Evolutionary conservation across 1,139 yeast genomes (phyloP).

Genomic region (Blastobotrys proliferans): DNA sequence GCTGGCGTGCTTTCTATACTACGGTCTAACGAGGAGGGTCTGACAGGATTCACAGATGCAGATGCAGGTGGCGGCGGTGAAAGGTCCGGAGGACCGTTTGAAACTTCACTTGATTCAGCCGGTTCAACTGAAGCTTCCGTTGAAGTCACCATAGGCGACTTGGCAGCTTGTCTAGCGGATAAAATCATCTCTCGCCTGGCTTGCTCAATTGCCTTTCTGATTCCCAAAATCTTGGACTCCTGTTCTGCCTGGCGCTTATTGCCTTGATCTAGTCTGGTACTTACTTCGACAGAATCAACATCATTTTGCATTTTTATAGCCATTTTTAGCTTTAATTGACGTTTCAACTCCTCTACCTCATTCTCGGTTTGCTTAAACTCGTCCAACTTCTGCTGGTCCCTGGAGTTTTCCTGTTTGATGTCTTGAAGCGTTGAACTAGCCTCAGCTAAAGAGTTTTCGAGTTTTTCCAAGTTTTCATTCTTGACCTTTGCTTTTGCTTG

Average conservation of each 20-base stretch:
- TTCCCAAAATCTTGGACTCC: not conserved
- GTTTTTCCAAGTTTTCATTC: not conserved
- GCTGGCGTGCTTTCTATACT: too few species aligned
- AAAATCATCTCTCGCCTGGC: not conserved
- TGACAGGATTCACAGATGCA: too few species aligned
- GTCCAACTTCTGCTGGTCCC: conserved; percentile 13
- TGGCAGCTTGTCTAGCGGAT: not conserved
- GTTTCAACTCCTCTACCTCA: conserved; percentile 19
- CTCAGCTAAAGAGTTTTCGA: not conserved
- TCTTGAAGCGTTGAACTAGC: not conserved
- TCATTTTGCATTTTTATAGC: conserved; percentile 8
- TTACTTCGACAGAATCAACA: conserved; percentile 8
- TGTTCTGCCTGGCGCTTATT: not conserved
- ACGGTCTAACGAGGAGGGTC: too few species aligned
- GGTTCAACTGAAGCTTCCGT: not conserved
- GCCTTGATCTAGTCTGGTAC: conserved; percentile 1
- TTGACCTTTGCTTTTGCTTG: not conserved
- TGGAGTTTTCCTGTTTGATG: conserved; percentile 12
- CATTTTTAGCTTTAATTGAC: conserved; percentile 13
- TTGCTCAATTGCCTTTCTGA: not conserved
- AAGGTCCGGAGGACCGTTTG: too few species aligned
- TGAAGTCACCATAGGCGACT: not conserved
- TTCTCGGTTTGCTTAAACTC: conserved; percentile 12
- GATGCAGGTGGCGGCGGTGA: too few species aligned
- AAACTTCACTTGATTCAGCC: not conserved